Conservation (phyloP, 1,284 basidiomycete genomes). For the Tilletia setariae region DNA sequence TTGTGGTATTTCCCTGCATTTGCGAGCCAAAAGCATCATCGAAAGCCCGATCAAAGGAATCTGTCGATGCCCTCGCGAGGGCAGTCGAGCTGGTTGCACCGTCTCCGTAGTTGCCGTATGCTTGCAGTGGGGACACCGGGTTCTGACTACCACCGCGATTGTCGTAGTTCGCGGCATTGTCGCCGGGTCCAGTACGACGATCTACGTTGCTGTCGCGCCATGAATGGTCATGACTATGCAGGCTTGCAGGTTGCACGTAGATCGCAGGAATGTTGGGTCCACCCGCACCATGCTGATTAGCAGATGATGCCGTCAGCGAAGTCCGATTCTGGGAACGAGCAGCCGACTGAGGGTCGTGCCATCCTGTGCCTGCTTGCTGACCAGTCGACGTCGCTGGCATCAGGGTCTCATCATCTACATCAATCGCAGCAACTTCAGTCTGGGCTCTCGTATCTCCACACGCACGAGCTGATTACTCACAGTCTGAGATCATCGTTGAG, state of each 20-base stretch:
- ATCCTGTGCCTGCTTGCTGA: neutral
- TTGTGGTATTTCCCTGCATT: conserved; percentile 18
- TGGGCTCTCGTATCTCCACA: too few species aligned
- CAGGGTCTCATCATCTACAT: too few species aligned
- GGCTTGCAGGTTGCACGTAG: conserved; percentile 1
- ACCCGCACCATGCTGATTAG: neutral
- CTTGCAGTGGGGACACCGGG: conserved; percentile 10
- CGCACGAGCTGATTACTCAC: too few species aligned
- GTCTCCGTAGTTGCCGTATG: neutral
- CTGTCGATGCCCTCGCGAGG: conserved; percentile 22
- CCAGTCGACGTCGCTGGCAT: too few species aligned
- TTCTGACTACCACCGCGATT: conserved; percentile 20
- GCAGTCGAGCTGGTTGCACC: neutral
- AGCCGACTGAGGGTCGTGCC: neutral
- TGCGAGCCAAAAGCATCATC: conserved; percentile 33
- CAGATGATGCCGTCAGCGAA: neutral
- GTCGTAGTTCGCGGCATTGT: conserved; percentile 11
- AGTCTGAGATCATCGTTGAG: too few species aligned
- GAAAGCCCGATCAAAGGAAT: conserved; percentile 32
- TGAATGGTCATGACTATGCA: conserved; percentile 6
- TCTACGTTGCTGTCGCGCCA: neutral
- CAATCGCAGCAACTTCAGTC: too few species aligned
- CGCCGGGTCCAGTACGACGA: neutral
- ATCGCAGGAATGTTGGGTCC: neutral
- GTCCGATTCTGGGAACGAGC: neutral